Conservation (phyloP, 164 flowering plant genomes). For the Vitis riparia region DNA sequence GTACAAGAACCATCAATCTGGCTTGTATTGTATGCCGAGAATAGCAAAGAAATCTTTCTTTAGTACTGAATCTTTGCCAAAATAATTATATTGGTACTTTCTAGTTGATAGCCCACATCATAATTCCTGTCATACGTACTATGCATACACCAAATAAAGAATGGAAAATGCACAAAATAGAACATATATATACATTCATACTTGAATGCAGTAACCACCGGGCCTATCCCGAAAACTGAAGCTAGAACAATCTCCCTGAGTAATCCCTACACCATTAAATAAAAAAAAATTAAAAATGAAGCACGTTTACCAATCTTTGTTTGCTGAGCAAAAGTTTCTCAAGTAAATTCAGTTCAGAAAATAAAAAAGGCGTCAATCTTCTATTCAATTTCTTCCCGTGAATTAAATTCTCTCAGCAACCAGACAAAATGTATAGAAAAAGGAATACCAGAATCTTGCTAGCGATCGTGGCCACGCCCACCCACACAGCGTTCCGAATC, state of each 20-base stretch:
- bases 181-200: background rate
- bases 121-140: too few species aligned
- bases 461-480: slow-evolving; percentile 23
- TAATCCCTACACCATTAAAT: slow-evolving; percentile 22
- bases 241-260: slow-evolving; percentile 34
- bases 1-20: background rate
- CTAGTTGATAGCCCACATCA: background rate
- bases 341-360: background rate
- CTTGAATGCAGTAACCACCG: slow-evolving; percentile 31
- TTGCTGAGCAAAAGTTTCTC: background rate
- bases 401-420: background rate
- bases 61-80: background rate
- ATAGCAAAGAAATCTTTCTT: background rate
- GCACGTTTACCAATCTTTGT: background rate
- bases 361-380: background rate
- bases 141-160: too few species aligned
- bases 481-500: slow-evolving; percentile 8
- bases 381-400: background rate
- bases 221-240: slow-evolving; percentile 35
- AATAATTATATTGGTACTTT: background rate
- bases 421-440: background rate
- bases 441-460: slow-evolving; percentile 30
- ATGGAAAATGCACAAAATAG: background rate
- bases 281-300: background rate
- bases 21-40: too few species aligned